A percentile compares a stretch with the other conserved stretches of the same genome.
Evolutionary conservation across 73 alveolate species (phyloP).

Genomic region (Paramecium sonneborni): DNA sequence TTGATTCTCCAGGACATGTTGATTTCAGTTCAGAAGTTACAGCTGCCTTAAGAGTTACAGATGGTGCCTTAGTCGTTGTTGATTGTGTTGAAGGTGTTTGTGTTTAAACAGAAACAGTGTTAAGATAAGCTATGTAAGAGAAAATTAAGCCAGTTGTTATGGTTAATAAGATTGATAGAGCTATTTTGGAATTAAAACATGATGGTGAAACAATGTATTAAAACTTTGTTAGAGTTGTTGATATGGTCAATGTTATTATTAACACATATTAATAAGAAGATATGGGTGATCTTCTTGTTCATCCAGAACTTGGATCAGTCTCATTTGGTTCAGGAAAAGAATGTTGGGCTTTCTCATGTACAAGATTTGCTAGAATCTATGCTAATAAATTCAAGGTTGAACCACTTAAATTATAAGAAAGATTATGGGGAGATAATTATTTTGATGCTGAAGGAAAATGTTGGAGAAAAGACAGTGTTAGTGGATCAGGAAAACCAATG

Average conservation of each 20-base stretch:
- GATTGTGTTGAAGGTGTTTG: constrained; percentile 99
- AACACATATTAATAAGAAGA: constrained; percentile 86
- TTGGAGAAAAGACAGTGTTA: constrained; percentile 86
- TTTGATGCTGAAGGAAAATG: constrained; percentile 95
- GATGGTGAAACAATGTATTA: constrained; percentile 94
- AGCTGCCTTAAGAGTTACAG: constrained; percentile 99
- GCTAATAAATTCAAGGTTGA: constrained; percentile 88
- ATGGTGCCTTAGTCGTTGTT: constrained; percentile 99
- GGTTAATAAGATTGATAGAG: constrained; percentile 97
- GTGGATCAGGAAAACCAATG: constrained; percentile 81
- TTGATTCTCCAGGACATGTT: constrained; percentile 99
- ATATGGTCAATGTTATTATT: constrained; percentile 95
- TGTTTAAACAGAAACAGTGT: constrained; percentile 97
- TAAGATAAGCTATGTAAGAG: constrained; percentile 97
- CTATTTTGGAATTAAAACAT: constrained; percentile 85
- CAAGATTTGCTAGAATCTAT: constrained; percentile 94
- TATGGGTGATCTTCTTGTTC: constrained; percentile 82
- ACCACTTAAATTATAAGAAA: constrained; percentile 87
- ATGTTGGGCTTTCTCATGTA: constrained; percentile 97
- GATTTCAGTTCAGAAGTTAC: constrained; percentile 98
- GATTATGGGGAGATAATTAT: constrained; percentile 99
- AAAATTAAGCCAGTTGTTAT: constrained; percentile 97
- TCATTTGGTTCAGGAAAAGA: constrained; percentile 96
- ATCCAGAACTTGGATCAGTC: constrained; percentile 93
- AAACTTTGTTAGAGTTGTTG: constrained; percentile 92